These are phyloP conservation scores for Zygoascus flipseniorum DNA, from an alignment of 805 yeast species.

Conservation along the genomic window DNA sequence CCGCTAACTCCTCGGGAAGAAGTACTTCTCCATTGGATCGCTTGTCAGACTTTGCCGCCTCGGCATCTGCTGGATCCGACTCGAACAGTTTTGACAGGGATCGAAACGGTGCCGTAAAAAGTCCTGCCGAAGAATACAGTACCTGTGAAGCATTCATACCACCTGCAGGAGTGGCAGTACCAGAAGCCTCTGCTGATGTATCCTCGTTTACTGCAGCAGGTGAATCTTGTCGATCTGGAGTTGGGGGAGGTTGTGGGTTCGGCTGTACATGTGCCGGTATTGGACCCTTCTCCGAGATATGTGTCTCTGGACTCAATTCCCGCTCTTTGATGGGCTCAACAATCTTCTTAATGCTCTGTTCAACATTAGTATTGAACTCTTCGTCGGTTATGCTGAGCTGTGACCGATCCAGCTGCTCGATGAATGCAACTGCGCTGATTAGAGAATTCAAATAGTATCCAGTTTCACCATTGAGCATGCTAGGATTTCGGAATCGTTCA, in stretches of 20 bases:
- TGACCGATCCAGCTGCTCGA: slow-evolving; percentile 49
- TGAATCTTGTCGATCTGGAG: slow-evolving; percentile 13
- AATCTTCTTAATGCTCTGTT: slow-evolving; percentile 33
- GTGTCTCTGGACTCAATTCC: not conserved
- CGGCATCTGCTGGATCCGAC: slow-evolving; percentile 21
- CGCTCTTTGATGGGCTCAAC: slow-evolving; percentile 26
- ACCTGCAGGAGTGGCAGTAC: slow-evolving; percentile 2
- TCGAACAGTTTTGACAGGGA: slow-evolving; percentile 31
- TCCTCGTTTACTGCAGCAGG: slow-evolving; percentile 3
- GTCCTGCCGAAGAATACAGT: slow-evolving; percentile 36
- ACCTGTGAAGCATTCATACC: slow-evolving; percentile 26
- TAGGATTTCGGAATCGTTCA: slow-evolving; percentile 71
- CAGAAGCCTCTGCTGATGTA: slow-evolving; percentile 1
- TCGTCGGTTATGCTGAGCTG: slow-evolving; percentile 54
- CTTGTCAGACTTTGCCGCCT: slow-evolving; percentile 4
- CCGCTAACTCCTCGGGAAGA: slow-evolving; percentile 27
- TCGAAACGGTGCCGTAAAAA: slow-evolving; percentile 42
- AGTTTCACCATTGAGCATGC: slow-evolving; percentile 76
- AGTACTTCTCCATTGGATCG: not conserved
- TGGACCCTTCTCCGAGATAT: not conserved
- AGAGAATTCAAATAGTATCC: slow-evolving; percentile 87
- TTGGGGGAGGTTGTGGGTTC: slow-evolving; percentile 14
- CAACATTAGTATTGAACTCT: slow-evolving; percentile 44
- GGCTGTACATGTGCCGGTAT: slow-evolving; percentile 2
- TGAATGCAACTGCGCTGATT: slow-evolving; percentile 78